Base-by-base conservation (phyloP, 2,329 filamentous ascomycete species). In the Aspergillus flavus region DNA sequence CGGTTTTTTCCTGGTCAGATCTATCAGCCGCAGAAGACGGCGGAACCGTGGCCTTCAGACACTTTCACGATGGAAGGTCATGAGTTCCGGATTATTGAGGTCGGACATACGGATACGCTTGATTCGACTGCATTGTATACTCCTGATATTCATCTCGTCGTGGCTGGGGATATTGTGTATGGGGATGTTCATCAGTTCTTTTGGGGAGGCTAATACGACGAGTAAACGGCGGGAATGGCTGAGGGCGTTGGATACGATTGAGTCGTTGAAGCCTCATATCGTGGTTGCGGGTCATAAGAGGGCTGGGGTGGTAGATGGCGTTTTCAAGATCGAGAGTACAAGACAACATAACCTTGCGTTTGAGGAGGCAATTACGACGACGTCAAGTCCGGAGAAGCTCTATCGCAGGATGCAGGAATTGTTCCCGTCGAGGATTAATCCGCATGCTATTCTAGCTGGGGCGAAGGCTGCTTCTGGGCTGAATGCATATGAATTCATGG, bases 131-230 rank as follows among this genome's bases (percentile, higher is more conserved):
- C 80, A 1, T 71, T 81, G 4, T 74, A 74, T 57, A 71, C 78
- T 0, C 78, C 79, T 0, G 66, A 70, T 14, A 55, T 82, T 1
- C 63, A 61, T 4, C 72, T 81, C 6, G 79, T 73, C 0, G 75
- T 78, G 1, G 72, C 71, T 0, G 79, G 80, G 1, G 79, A 81
- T 62, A 73, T 75, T 26, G 75, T 80, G 1, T 80, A 81, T 59
- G 76, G 76, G 0, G 68, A 78, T 26, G 70, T 73, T 6, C 75
- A 79, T 53, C 76, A 77, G 65, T 75, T 73, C n/a, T 64, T 68
- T 80, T 1, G 69, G 64, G 4, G 78, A 80, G 57, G 71, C 73
- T 0, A 74, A 73, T 48, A 80, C 75, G 1, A 61, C 69, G 3
- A 68, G 69, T 1, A 72, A 73, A 59, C 66, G 77, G 0, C 59